These are phyloP conservation scores for Asterochloris erici DNA, from an alignment of 139 green algal genomes.

Conservation along the genomic window DNA sequence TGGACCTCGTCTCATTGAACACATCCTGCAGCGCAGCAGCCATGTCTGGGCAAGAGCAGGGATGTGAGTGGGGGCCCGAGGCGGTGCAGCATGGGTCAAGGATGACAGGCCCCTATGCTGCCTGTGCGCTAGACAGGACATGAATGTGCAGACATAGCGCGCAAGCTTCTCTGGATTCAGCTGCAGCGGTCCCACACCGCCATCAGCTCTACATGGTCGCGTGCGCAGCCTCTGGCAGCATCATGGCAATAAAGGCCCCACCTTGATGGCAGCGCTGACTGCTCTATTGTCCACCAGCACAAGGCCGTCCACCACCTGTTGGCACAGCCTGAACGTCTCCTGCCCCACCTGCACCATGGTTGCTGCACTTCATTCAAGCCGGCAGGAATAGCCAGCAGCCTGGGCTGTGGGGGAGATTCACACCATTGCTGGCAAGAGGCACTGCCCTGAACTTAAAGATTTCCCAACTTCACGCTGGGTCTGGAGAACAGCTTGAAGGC, in stretches of 20 bases:
- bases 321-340: constrained; percentile 91
- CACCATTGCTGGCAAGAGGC: neutral
- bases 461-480: neutral
- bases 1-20: constrained; percentile 83
- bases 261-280: constrained; percentile 88
- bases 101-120: too few relatives aligned
- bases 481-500: constrained; percentile 82
- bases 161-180: too few relatives aligned
- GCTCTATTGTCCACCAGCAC: constrained; percentile 86
- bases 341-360: constrained; percentile 60
- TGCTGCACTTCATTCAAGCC: constrained; percentile 5
- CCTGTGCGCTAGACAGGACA: too few relatives aligned
- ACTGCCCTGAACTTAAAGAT: neutral
- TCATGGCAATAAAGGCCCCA: neutral
- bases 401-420: neutral
- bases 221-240: neutral
- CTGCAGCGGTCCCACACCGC: neutral
- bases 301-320: constrained; percentile 85
- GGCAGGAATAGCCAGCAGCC: neutral
- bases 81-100: neutral
- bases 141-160: too few relatives aligned
- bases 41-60: too few relatives aligned
- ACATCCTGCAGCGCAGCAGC: constrained; percentile 50
- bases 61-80: neutral
- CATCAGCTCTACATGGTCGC: neutral